A percentile compares a stretch with the other conserved stretches of the same genome.
These are phyloP conservation scores for Trichoderma simmonsii DNA, from an alignment of 2,329 filamentous ascomycete species.

Conservation along the genomic window DNA sequence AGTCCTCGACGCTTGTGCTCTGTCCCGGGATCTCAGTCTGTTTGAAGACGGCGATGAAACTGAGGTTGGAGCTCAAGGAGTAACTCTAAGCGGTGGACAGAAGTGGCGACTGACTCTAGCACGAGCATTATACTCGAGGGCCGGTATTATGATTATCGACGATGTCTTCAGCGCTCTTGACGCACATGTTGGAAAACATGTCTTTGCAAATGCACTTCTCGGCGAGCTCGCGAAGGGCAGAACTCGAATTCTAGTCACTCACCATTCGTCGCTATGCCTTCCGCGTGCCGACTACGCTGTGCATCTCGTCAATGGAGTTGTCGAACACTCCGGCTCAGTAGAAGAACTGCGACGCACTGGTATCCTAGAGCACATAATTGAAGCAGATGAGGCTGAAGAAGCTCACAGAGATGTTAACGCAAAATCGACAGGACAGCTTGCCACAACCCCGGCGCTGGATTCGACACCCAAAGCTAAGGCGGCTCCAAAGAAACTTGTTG, in stretches of 20 bases:
- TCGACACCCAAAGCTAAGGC: neutral
- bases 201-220: constrained; percentile 3
- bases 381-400: constrained; percentile 7
- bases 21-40: constrained; percentile 69
- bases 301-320: constrained; percentile 32
- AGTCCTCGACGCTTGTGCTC: constrained; percentile 65
- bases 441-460: neutral
- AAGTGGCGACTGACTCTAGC: constrained; percentile 23
- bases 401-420: neutral
- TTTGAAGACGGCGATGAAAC: constrained; percentile 68
- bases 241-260: constrained; percentile 20
- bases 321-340: constrained; percentile 6
- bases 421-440: neutral
- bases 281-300: constrained; percentile 4
- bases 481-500: constrained; percentile 7
- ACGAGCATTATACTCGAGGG: constrained; percentile 25
- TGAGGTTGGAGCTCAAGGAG: constrained; percentile 42
- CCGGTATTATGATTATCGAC: constrained; percentile 52
- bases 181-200: neutral
- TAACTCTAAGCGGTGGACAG: constrained; percentile 22
- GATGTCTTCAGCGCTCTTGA: constrained; percentile 39
- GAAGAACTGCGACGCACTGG: constrained; percentile 3
- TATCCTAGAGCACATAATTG: neutral
- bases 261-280: constrained; percentile 9
- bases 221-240: constrained; percentile 10